Evolutionary conservation across 306 rosid genomes (phyloP), one percentile per base, ranked within the genome.

Genomic region (Inga laurina): DNA sequence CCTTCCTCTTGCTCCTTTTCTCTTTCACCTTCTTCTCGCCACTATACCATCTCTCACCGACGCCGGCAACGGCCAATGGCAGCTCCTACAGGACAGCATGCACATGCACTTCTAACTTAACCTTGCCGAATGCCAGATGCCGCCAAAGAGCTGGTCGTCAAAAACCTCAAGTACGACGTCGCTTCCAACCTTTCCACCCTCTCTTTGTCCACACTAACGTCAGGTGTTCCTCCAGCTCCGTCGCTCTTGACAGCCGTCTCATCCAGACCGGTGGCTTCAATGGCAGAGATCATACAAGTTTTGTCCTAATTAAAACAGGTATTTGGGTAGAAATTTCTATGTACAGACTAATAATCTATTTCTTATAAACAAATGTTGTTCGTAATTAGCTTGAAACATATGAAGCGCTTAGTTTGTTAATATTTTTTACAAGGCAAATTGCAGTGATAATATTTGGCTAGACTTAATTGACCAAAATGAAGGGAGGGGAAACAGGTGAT

Each of bases 41-140:
- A 65, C n/a, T 41, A 2, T 65, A 8, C 41, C 82, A n/a, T 70
- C 54, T 72, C 71, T 75, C 15, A 43, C 75, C 7, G 2, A 4
- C 0, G 82, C 82, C 19, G 85, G 84, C 78, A 72, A 80, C 0
- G 97, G 94, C 0, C 74, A 59, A 44, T 91, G 97, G 98, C 54
- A 84, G 59, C 77, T 87, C 9, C 74, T 94, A 5, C 90, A 89
- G 18, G 49, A 81, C 11, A 93, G 45, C 91, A 90, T 91, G 98
- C 98, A 95, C 97, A 93, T 95, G 98, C 98, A 95, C 65, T 84
- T 95, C 98, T 19, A 90, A 94, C 45, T 21, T 87, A 14, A 46
- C 92, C 0, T 51, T 89, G 4, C 97, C 92, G 15, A 43, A 79
- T 32, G 88, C 89, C 2, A 77, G 14, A 10, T 95, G 98, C 79